Evolutionary conservation across 2,329 filamentous ascomycete species (phyloP).

Genomic region (Mollisiaceae sp.): DNA sequence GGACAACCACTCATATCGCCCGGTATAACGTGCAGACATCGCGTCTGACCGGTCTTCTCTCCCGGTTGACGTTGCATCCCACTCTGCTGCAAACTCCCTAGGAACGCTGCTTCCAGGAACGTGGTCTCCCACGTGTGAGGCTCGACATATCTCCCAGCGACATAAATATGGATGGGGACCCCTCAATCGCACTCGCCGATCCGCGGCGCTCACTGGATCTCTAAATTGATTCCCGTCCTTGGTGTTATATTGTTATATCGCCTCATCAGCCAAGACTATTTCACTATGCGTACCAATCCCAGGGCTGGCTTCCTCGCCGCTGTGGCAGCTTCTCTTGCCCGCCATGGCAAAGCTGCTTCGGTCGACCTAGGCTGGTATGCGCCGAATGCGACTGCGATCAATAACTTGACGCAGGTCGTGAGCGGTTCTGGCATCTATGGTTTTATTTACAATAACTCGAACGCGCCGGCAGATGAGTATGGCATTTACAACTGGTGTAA

Average conservation of each 20-base stretch:
- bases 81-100: conserved; percentile 9
- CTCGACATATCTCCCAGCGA: conserved; percentile 17
- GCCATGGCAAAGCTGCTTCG: conserved; percentile 24
- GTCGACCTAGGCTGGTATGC: conserved; percentile 57
- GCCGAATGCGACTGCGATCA: conserved; percentile 60
- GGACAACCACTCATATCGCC: not conserved
- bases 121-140: conserved; percentile 22
- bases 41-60: not conserved
- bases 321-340: conserved; percentile 31
- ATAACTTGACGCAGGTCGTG: conserved; percentile 63
- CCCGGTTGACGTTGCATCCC: conserved; percentile 19
- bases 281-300: conserved; percentile 30
- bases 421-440: conserved; percentile 68
- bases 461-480: conserved; percentile 59
- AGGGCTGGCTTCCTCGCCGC: conserved; percentile 30
- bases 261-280: conserved; percentile 26
- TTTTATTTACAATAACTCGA: conserved; percentile 74
- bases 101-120: conserved; percentile 17
- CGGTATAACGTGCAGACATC: not conserved
- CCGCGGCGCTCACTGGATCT: conserved; percentile 24
- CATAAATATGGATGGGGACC: conserved; percentile 37
- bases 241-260: conserved; percentile 27
- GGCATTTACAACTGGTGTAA: conserved; percentile 82
- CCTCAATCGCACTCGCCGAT: conserved; percentile 16
- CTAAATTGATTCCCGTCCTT: conserved; percentile 27